These are phyloP conservation scores for Xylaria sp. DNA, from an alignment of 2,329 filamentous ascomycete species.

Conservation along the genomic window DNA sequence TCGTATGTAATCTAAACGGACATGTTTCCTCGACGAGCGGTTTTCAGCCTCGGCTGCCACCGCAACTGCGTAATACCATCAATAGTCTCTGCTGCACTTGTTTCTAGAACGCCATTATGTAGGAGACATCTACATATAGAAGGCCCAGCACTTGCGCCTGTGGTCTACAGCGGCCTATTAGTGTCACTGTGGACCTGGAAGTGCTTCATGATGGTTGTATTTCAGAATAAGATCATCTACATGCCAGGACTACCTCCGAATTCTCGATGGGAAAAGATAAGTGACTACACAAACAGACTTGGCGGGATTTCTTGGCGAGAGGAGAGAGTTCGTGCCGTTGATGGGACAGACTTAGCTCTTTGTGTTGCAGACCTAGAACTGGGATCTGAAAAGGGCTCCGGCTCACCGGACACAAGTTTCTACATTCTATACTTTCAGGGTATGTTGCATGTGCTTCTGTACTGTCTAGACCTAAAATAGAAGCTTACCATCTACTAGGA, in stretches of 20 bases:
- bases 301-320: slow-evolving; percentile 74
- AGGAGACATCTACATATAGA: slow-evolving; percentile 51
- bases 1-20: neutral
- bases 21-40: slow-evolving; percentile 39
- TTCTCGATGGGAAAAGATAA: slow-evolving; percentile 72
- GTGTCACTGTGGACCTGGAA: slow-evolving; percentile 72
- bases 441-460: slow-evolving; percentile 47
- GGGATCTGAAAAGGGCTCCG: slow-evolving; percentile 34
- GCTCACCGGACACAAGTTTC: slow-evolving; percentile 49
- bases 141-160: slow-evolving; percentile 69
- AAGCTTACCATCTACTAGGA: slow-evolving; percentile 54
- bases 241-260: slow-evolving; percentile 80
- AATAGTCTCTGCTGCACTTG: slow-evolving; percentile 36
- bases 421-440: slow-evolving; percentile 69
- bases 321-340: slow-evolving; percentile 66
- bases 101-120: slow-evolving; percentile 39
- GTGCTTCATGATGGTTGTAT: slow-evolving; percentile 78
- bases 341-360: slow-evolving; percentile 70
- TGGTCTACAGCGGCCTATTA: slow-evolving; percentile 73
- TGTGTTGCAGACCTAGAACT: slow-evolving; percentile 45
- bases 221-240: slow-evolving; percentile 86
- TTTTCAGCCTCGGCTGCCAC: slow-evolving; percentile 29
- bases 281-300: slow-evolving; percentile 69
- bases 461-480: slow-evolving; percentile 22
- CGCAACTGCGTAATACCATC: slow-evolving; percentile 33